Conservation (phyloP, 1,139 yeast species). For the Taphrina confusa region DNA sequence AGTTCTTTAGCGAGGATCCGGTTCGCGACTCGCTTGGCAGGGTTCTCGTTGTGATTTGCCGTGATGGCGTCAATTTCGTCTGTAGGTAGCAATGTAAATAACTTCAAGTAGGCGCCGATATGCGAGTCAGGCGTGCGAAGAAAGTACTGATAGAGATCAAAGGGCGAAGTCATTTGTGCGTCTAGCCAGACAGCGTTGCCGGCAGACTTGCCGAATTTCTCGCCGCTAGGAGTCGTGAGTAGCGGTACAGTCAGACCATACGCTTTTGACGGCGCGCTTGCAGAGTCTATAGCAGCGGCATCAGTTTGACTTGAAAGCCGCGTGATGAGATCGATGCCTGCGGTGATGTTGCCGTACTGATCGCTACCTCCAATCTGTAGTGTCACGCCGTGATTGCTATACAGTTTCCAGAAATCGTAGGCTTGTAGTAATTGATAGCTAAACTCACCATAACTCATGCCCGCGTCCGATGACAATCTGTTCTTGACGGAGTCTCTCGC, state of each 20-base stretch:
- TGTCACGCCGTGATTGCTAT: conserved; percentile 58
- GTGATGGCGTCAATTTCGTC: conserved; percentile 58
- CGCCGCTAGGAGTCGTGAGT: conserved; percentile 84
- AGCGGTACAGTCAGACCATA: conserved; percentile 89
- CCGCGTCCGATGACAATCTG: conserved; percentile 56
- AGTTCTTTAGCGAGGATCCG: conserved; percentile 76
- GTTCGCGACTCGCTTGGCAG: conserved; percentile 72
- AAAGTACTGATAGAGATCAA: conserved; percentile 77
- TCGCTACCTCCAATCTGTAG: conserved; percentile 92
- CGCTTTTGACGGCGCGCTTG: conserved; percentile 6
- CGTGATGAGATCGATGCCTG: conserved; percentile 85
- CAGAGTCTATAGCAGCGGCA: conserved; percentile 27
- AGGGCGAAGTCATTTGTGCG: conserved; percentile 69
- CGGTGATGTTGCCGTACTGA: conserved; percentile 98
- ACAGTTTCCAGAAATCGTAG: conserved; percentile 85
- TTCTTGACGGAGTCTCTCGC: conserved; percentile 84
- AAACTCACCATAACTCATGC: conserved; percentile 91
- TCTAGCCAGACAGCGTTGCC: conserved; percentile 95
- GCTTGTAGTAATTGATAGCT: conserved; percentile 92
- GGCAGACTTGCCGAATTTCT: conserved; percentile 94
- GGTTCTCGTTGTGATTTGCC: conserved; percentile 57
- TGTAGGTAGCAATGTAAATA: conserved; percentile 76
- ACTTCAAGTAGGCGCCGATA: conserved; percentile 65
- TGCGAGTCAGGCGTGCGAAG: conserved; percentile 78
- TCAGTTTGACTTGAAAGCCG: conserved; percentile 51